Evolutionary conservation across 345 rosid species (phyloP).

Genomic region (Luvunga scandens): DNA sequence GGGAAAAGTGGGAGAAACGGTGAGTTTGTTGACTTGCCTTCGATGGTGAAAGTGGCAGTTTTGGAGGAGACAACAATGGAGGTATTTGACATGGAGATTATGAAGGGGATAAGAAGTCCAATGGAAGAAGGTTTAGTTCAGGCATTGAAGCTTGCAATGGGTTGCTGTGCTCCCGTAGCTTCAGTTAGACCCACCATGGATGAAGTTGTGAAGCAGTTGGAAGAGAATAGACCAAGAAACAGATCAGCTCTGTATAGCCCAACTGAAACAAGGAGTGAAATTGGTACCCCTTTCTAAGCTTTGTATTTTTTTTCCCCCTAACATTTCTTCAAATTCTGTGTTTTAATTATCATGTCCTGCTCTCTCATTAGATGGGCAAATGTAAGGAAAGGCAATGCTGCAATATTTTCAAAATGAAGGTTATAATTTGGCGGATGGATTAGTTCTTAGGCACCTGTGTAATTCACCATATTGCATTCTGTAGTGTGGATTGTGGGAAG

Average conservation of each 20-base stretch:
- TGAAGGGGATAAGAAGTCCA: constrained; percentile 87
- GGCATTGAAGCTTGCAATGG: constrained; percentile 97
- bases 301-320: constrained; percentile 1
- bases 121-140: constrained; percentile 98
- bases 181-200: constrained; percentile 92
- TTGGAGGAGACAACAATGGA: constrained; percentile 97
- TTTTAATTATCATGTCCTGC: constrained; percentile 6
- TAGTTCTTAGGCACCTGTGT: not conserved
- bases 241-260: constrained; percentile 95
- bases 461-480: constrained; percentile 12
- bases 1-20: constrained; percentile 66
- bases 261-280: constrained; percentile 77
- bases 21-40: constrained; percentile 73
- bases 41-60: constrained; percentile 88
- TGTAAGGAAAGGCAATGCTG: constrained; percentile 6
- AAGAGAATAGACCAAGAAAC: constrained; percentile 95
- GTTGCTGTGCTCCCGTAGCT: constrained; percentile 95
- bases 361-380: constrained; percentile 9
- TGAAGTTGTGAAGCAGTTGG: constrained; percentile 93
- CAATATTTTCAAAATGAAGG: constrained; percentile 7
- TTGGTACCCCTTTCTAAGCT: constrained; percentile 74
- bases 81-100: constrained; percentile 77
- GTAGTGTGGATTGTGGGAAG: constrained; percentile 14
- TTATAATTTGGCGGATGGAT: not conserved
- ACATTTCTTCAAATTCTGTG: constrained; percentile 13